These are phyloP conservation scores for Aspergillus neotritici DNA, from an alignment of 2,329 filamentous ascomycete species.

Conservation along the genomic window DNA sequence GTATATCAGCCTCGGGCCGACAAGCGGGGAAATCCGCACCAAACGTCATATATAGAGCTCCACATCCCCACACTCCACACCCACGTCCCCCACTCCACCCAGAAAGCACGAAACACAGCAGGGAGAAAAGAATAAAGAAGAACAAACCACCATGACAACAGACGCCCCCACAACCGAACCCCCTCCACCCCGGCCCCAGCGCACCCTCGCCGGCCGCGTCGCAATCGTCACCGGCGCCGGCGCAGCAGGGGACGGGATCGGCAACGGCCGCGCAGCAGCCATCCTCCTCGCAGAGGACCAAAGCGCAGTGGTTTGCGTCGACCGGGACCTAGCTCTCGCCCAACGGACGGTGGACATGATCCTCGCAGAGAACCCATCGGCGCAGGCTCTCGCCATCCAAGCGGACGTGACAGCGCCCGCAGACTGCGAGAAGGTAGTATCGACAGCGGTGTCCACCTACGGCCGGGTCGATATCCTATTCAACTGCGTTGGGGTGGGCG, in stretches of 20 bases:
- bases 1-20: too few relatives aligned
- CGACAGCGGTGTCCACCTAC: constrained; percentile 40
- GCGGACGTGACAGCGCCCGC: constrained; percentile 52
- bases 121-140: too few relatives aligned
- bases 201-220: constrained; percentile 16
- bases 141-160: too few relatives aligned
- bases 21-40: too few relatives aligned
- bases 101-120: too few relatives aligned
- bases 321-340: constrained; percentile 48
- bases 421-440: constrained; percentile 46
- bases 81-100: too few relatives aligned
- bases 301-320: constrained; percentile 55
- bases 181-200: neutral
- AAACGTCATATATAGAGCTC: too few relatives aligned
- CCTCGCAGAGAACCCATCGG: constrained; percentile 31
- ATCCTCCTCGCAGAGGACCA: constrained; percentile 57
- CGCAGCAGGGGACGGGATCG: constrained; percentile 52
- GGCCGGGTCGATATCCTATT: constrained; percentile 58
- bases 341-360: constrained; percentile 52
- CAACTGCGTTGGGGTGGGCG: constrained; percentile 60
- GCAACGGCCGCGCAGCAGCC: constrained; percentile 54
- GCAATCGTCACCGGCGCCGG: constrained; percentile 57
- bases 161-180: too few relatives aligned
- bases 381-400: constrained; percentile 23
- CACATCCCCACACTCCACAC: too few relatives aligned